phyloP scores from a whole-genome alignment of 176 grass and related monocot genomes.

The Hordeum marinum region DNA sequence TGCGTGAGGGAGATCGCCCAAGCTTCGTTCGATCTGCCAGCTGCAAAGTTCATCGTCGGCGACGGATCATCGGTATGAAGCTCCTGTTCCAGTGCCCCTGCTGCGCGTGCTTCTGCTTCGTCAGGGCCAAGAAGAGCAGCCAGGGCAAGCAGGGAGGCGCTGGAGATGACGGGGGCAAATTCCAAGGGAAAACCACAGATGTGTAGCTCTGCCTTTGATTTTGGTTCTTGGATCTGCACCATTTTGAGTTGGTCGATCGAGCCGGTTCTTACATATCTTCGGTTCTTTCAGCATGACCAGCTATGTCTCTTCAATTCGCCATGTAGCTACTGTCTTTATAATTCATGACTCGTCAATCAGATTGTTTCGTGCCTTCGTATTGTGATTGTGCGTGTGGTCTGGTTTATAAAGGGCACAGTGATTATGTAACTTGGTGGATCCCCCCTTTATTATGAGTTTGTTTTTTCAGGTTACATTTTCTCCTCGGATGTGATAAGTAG shows the following conservation, averaged over 20 bases:
- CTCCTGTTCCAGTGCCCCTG: slow-evolving; percentile 64
- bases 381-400: not conserved
- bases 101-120: slow-evolving; percentile 82
- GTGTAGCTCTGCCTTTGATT: slow-evolving; percentile 6
- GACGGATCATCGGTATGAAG: slow-evolving; percentile 33
- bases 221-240: not conserved
- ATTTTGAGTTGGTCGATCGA: not conserved
- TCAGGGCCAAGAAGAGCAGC: slow-evolving; percentile 42
- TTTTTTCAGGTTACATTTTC: not conserved
- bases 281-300: not conserved
- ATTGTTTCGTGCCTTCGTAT: not conserved
- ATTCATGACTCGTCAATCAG: not conserved
- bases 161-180: slow-evolving; percentile 8
- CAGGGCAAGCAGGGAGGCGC: not conserved
- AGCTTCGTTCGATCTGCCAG: not conserved
- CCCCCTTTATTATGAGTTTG: not conserved
- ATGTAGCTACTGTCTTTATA: not conserved
- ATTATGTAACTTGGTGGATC: not conserved
- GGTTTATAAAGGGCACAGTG: not conserved
- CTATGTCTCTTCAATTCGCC: not conserved
- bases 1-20: not conserved
- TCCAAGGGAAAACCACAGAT: slow-evolving; percentile 14
- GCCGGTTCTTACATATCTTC: not conserved
- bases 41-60: not conserved
- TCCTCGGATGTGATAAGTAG: not conserved